phyloP scores from a whole-genome alignment of 1,284 basidiomycete species.

The Apiotrichum gracile region DNA sequence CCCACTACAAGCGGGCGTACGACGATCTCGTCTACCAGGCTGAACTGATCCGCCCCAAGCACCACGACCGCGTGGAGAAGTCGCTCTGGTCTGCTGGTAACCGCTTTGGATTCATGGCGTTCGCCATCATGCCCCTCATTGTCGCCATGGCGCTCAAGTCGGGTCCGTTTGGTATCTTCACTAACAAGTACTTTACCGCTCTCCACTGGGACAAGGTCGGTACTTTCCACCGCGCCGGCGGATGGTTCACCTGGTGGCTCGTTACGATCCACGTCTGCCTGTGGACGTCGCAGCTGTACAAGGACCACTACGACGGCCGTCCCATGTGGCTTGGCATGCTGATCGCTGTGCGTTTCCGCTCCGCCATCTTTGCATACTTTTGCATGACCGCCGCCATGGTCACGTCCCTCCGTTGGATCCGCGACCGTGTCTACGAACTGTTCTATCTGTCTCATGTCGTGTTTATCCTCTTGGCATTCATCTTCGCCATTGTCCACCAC shows the following conservation, averaged over 20 bases:
- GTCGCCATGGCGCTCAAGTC: constrained; percentile 73
- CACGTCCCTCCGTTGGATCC: constrained; percentile 60
- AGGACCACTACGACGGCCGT: constrained; percentile 52
- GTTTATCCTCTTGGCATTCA: constrained; percentile 58
- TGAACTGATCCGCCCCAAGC: constrained; percentile 10
- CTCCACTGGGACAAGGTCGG: constrained; percentile 72
- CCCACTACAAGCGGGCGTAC: not conserved
- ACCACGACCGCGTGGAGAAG: constrained; percentile 58
- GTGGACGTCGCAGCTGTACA: constrained; percentile 67
- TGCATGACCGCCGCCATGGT: constrained; percentile 63
- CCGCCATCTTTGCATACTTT: constrained; percentile 64
- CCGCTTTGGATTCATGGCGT: constrained; percentile 69
- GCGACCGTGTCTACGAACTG: constrained; percentile 64
- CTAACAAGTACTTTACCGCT: constrained; percentile 61
- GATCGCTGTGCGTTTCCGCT: constrained; percentile 65
- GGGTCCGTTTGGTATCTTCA: constrained; percentile 72
- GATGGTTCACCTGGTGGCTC: constrained; percentile 67
- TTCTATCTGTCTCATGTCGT: constrained; percentile 70
- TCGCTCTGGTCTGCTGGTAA: constrained; percentile 72
- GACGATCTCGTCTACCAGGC: constrained; percentile 7
- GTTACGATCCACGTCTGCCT: constrained; percentile 62
- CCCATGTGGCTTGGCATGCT: constrained; percentile 61
- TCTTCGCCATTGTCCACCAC: constrained; percentile 62
- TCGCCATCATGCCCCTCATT: constrained; percentile 68
- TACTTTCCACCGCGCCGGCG: constrained; percentile 66